A percentile compares a stretch with the other conserved stretches of the same genome.
Conservation (phyloP, 192 early-diverging fungal genomes). For the Dispira parvispora region DNA sequence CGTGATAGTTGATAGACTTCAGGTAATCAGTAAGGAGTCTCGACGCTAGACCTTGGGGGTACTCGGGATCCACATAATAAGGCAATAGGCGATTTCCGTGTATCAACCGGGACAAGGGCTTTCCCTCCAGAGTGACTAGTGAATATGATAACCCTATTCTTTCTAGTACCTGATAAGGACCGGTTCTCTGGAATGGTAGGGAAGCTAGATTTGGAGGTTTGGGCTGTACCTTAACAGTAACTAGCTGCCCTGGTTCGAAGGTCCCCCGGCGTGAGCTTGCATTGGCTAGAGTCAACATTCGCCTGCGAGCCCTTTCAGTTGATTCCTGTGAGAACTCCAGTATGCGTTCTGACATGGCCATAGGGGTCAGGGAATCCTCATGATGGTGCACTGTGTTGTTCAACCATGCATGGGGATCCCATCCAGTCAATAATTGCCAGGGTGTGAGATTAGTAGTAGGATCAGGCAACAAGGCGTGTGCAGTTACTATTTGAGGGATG, state of each 20-base stretch:
- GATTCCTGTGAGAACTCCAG: neutral
- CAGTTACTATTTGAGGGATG: constrained; percentile 13
- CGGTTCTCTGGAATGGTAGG: neutral
- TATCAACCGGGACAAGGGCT: neutral
- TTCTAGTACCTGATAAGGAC: constrained; percentile 12
- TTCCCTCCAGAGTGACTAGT: neutral
- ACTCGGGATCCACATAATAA: too few relatives aligned
- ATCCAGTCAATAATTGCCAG: neutral
- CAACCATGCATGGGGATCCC: neutral
- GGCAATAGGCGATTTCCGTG: neutral
- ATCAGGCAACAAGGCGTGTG: constrained; percentile 11
- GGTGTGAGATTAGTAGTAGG: neutral
- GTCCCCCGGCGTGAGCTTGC: neutral
- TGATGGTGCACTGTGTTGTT: neutral
- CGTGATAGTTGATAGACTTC: too few relatives aligned
- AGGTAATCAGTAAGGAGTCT: too few relatives aligned
- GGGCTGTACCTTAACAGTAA: constrained; percentile 7
- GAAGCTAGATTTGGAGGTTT: constrained; percentile 11
- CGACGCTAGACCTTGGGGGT: too few relatives aligned
- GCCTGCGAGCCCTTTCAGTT: neutral
- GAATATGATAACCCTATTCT: neutral
- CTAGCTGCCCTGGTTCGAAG: neutral
- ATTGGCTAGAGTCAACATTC: neutral
- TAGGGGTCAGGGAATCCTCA: neutral
- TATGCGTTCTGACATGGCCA: neutral